These are phyloP conservation scores for Pyricularia sp. DNA, from an alignment of 2,329 filamentous ascomycete genomes.

Conservation along the genomic window DNA sequence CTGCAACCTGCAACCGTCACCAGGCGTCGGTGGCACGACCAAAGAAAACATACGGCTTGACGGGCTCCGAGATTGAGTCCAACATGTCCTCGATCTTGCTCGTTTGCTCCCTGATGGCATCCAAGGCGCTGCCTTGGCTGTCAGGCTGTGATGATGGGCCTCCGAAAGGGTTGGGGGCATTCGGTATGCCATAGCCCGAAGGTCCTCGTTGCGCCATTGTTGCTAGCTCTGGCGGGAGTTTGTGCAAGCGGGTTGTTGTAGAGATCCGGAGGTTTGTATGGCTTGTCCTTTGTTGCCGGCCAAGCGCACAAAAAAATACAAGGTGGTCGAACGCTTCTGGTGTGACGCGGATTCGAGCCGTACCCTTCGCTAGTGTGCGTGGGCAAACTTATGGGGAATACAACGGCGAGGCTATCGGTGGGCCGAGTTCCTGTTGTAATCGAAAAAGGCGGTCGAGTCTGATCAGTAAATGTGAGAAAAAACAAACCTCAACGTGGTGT, in stretches of 20 bases:
- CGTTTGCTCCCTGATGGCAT: conserved; percentile 84
- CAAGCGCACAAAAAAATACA: neutral
- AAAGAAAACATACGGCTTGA: conserved; percentile 69
- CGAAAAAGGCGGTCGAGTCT: neutral
- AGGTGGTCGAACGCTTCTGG: neutral
- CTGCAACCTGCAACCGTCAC: neutral
- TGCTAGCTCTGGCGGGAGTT: conserved; percentile 3
- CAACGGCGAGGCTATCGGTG: neutral
- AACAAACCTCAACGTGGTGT: neutral
- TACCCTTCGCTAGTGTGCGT: neutral
- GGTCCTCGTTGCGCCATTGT: conserved; percentile 44
- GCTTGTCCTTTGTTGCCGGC: neutral
- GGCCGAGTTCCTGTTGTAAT: neutral
- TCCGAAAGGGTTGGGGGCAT: conserved; percentile 56
- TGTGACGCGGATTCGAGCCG: neutral
- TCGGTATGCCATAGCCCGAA: conserved; percentile 70
- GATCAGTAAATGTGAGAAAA: neutral
- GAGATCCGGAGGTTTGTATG: neutral
- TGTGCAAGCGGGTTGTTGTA: neutral
- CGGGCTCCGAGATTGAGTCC: conserved; percentile 74
- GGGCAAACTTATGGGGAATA: neutral
- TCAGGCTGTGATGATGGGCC: conserved; percentile 41
- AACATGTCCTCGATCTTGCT: conserved; percentile 96
- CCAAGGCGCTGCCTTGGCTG: conserved; percentile 63
- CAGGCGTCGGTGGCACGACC: neutral